Evolutionary conservation across 106 monocot genomes (phyloP).

Genomic region (Agapanthus africanus): DNA sequence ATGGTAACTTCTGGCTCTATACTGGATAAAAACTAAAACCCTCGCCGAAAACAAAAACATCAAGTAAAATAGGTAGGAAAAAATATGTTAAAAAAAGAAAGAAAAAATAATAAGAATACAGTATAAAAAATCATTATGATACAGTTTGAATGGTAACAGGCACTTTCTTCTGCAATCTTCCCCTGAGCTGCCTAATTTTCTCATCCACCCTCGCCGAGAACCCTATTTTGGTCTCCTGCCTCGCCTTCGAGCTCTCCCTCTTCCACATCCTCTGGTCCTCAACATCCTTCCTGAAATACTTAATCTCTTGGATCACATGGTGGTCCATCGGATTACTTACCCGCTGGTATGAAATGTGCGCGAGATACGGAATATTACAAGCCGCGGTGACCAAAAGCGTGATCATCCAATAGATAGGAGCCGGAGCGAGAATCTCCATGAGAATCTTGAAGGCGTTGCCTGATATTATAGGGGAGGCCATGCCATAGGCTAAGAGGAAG

Average conservation of each 20-base stretch:
- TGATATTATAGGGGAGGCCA: conserved; percentile 27
- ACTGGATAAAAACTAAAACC: too few species aligned
- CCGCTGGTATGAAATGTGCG: conserved; percentile 55
- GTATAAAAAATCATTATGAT: too few species aligned
- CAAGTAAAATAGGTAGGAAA: too few species aligned
- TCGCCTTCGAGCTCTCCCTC: conserved; percentile 47
- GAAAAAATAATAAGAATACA: too few species aligned
- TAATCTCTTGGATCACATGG: conserved; percentile 71
- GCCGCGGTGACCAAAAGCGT: conserved; percentile 33
- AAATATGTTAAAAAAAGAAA: too few species aligned
- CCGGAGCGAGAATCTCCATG: conserved; percentile 36
- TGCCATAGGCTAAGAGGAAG: conserved; percentile 49
- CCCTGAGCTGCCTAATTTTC: conserved; percentile 46
- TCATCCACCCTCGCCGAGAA: conserved; percentile 61
- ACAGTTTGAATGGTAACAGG: conserved; percentile 19
- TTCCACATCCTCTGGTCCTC: conserved; percentile 73
- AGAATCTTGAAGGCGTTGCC: conserved; percentile 36
- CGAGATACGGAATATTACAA: conserved; percentile 53
- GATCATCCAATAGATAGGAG: conserved; percentile 43
- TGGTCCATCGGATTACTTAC: conserved; percentile 56
- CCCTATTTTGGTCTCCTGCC: conserved; percentile 59
- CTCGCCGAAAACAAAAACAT: too few species aligned
- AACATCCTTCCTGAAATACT: conserved; percentile 51
- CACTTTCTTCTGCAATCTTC: conserved; percentile 36
- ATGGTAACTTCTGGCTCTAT: too few species aligned